Conservation (phyloP, 2,329 filamentous ascomycete genomes). For the Fusarium tuaranense region DNA sequence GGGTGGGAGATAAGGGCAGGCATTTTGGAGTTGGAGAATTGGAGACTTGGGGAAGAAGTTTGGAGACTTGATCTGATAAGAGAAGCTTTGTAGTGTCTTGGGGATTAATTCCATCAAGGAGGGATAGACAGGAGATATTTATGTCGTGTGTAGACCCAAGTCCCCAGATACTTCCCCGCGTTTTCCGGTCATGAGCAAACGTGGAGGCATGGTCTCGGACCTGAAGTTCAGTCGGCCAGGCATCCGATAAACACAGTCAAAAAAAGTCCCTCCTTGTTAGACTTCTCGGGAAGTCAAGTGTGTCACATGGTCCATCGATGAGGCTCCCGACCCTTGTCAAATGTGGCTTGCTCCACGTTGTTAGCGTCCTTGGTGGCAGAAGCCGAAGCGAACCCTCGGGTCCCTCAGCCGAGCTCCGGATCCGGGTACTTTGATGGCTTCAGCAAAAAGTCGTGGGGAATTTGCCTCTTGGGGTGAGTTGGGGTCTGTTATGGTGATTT, state of each 20-base stretch:
- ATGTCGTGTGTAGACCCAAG: background rate
- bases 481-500: background rate
- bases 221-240: background rate
- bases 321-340: slow-evolving; percentile 7
- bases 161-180: background rate
- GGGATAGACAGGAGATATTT: background rate
- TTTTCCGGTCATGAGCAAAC: background rate
- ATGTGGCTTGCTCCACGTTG: slow-evolving; percentile 1
- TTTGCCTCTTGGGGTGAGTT: background rate
- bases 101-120: background rate
- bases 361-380: slow-evolving; percentile 2
- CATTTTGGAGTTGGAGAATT: background rate
- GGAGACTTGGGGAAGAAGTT: background rate
- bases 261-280: background rate
- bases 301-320: slow-evolving; percentile 6
- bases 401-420: slow-evolving; percentile 1
- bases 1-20: slow-evolving; percentile 2
- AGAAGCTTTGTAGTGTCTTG: background rate
- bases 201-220: background rate
- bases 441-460: background rate
- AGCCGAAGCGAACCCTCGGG: slow-evolving; percentile 5
- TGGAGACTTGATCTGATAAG: background rate
- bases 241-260: background rate
- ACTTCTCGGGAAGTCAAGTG: background rate
- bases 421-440: background rate